These are phyloP conservation scores for Candida wancherniae DNA, from an alignment of 805 yeast genomes.

Conservation along the genomic window DNA sequence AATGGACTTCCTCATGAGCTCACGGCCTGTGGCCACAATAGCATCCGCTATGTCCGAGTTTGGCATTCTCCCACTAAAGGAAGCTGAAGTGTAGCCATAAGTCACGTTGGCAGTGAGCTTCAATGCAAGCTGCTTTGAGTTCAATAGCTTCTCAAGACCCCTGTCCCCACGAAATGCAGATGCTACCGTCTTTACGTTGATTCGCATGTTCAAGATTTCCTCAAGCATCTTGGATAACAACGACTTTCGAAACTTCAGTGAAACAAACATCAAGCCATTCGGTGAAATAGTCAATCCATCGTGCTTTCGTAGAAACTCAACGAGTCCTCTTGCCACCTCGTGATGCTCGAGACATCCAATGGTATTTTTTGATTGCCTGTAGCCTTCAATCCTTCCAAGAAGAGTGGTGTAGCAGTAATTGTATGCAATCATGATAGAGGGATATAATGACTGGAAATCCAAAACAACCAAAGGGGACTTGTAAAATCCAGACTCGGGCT, in stretches of 20 bases:
- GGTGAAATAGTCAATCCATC: constrained; percentile 64
- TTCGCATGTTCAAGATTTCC: constrained; percentile 75
- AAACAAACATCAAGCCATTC: constrained; percentile 78
- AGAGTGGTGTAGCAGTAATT: constrained; percentile 80
- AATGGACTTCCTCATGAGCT: constrained; percentile 69
- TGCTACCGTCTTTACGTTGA: constrained; percentile 76
- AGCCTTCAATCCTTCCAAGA: constrained; percentile 56
- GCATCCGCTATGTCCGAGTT: constrained; percentile 93
- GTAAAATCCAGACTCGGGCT: constrained; percentile 79
- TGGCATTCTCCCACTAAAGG: constrained; percentile 96
- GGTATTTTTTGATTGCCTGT: constrained; percentile 41
- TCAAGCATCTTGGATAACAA: constrained; percentile 76
- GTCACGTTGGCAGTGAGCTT: constrained; percentile 93
- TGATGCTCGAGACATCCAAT: constrained; percentile 51
- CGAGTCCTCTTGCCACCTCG: constrained; percentile 49
- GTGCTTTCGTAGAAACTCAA: constrained; percentile 49
- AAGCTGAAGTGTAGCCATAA: constrained; percentile 92
- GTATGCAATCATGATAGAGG: constrained; percentile 99
- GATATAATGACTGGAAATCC: constrained; percentile 92
- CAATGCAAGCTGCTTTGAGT: constrained; percentile 79
- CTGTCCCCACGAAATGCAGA: constrained; percentile 39
- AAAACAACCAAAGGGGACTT: constrained; percentile 85
- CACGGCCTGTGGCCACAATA: constrained; percentile 87
- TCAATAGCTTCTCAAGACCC: constrained; percentile 51
- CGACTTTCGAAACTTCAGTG: constrained; percentile 61